Percentiles rank a stretch among this genome's conserved stretches.
Conservation (phyloP, 345 rosid species). For the Populus nigra region DNA sequence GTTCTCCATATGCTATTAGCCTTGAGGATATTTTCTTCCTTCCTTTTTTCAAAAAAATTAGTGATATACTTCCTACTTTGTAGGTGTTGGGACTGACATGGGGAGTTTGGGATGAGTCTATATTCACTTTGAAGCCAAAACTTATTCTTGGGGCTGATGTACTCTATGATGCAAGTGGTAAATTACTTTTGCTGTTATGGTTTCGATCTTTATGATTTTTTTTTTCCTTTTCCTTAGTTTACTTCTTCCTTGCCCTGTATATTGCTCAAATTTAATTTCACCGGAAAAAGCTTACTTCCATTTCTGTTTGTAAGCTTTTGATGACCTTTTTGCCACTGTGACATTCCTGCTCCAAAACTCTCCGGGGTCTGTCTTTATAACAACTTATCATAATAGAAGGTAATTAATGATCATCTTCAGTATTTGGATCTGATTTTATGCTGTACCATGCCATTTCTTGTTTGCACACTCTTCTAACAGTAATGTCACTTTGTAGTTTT, state of each 20-base stretch:
- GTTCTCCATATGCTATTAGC: neutral
- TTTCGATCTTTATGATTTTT: neutral
- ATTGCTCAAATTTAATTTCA: neutral
- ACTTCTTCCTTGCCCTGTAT: neutral
- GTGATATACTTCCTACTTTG: neutral
- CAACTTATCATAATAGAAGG: conserved; percentile 93
- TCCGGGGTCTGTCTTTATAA: conserved; percentile 70
- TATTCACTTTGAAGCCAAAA: conserved; percentile 55
- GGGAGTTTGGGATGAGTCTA: conserved; percentile 77
- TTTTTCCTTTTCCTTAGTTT: neutral
- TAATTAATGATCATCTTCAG: conserved; percentile 21
- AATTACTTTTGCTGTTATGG: neutral
- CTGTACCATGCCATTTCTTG: neutral
- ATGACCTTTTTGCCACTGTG: conserved; percentile 80
- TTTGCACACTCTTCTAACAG: neutral
- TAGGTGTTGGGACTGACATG: conserved; percentile 75
- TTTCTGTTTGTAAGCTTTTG: conserved; percentile 55
- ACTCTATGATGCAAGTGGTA: conserved; percentile 76
- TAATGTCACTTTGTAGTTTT: neutral
- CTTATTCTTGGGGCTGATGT: conserved; percentile 90
- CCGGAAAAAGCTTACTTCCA: conserved; percentile 8
- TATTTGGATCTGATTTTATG: conserved; percentile 2
- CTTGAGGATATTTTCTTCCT: too few relatives aligned
- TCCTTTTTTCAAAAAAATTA: too few relatives aligned
- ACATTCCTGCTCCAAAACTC: conserved; percentile 69